Evolutionary conservation across 306 rosid genomes (phyloP).

Genomic region (Canavalia gladiata): DNA sequence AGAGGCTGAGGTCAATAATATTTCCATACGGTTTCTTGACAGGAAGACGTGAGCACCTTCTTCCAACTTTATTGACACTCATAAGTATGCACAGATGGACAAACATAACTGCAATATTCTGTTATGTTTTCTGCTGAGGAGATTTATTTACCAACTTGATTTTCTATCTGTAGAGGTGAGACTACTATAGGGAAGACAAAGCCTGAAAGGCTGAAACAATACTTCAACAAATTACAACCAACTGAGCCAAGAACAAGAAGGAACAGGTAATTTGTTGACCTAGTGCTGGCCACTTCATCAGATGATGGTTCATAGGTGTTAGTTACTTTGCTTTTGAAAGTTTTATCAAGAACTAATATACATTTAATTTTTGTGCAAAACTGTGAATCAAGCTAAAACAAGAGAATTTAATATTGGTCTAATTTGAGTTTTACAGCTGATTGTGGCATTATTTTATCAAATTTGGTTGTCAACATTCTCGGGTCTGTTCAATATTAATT

Average conservation of each 20-base stretch:
- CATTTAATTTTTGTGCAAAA: conserved; percentile 14
- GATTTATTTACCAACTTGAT: conserved; percentile 39
- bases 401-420: conserved; percentile 29
- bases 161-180: conserved; percentile 77
- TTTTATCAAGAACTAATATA: conserved; percentile 9
- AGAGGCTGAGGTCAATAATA: conserved; percentile 94
- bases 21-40: conserved; percentile 92
- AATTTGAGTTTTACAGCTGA: conserved; percentile 28
- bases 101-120: neutral
- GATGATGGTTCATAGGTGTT: conserved; percentile 28
- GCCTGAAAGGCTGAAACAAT: conserved; percentile 72
- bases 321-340: conserved; percentile 22
- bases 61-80: conserved; percentile 40
- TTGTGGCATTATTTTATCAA: conserved; percentile 18
- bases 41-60: conserved; percentile 81
- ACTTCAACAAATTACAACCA: conserved; percentile 90
- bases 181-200: conserved; percentile 94
- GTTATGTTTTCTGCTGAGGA: conserved; percentile 10
- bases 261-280: conserved; percentile 78
- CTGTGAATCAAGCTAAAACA: conserved; percentile 24
- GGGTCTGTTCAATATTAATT: conserved; percentile 20
- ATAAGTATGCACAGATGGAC: neutral
- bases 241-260: conserved; percentile 54
- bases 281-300: conserved; percentile 21
- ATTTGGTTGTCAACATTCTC: conserved; percentile 38